These are phyloP conservation scores for Leucogyrophana mollusca DNA, from an alignment of 768 basidiomycete species.

Conservation along the genomic window DNA sequence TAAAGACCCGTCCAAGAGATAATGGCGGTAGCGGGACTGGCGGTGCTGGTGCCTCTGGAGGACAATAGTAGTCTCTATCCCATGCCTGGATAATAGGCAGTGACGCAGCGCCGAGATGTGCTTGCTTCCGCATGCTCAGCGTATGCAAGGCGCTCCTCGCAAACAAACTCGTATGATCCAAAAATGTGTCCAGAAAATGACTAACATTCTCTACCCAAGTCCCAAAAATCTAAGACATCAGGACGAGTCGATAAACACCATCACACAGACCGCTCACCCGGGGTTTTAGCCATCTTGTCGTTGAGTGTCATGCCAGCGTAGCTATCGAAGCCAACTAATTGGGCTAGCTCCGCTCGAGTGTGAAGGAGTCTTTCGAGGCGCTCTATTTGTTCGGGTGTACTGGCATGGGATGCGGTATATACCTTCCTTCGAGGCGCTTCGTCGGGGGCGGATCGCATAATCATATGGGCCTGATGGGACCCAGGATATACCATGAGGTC, in stretches of 20 bases:
- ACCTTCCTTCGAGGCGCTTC: slow-evolving; percentile 81
- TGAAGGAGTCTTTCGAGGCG: slow-evolving; percentile 74
- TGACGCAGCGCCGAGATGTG: slow-evolving; percentile 55
- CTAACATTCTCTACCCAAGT: slow-evolving; percentile 68
- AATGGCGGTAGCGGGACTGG: slow-evolving; percentile 70
- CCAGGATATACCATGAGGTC: slow-evolving; percentile 81
- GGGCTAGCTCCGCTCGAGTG: slow-evolving; percentile 80
- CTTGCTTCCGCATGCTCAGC: slow-evolving; percentile 70
- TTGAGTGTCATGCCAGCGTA: slow-evolving; percentile 84
- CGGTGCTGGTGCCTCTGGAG: slow-evolving; percentile 73
- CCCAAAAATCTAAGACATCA: slow-evolving; percentile 4
- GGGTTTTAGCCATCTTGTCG: slow-evolving; percentile 97
- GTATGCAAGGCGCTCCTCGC: slow-evolving; percentile 73
- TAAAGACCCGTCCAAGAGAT: slow-evolving; percentile 88
- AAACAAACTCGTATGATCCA: slow-evolving; percentile 76
- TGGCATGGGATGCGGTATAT: slow-evolving; percentile 81
- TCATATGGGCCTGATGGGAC: slow-evolving; percentile 89
- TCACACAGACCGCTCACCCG: slow-evolving; percentile 50
- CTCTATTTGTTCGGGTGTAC: slow-evolving; percentile 69
- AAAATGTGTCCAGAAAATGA: slow-evolving; percentile 79
- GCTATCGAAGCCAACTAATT: slow-evolving; percentile 79
- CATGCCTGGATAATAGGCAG: slow-evolving; percentile 83
- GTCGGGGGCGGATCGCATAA: slow-evolving; percentile 83
- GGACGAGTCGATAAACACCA: background rate
- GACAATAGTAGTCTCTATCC: slow-evolving; percentile 95